phyloP scores from a whole-genome alignment of 768 basidiomycete genomes.

The Boletus edulis region DNA sequence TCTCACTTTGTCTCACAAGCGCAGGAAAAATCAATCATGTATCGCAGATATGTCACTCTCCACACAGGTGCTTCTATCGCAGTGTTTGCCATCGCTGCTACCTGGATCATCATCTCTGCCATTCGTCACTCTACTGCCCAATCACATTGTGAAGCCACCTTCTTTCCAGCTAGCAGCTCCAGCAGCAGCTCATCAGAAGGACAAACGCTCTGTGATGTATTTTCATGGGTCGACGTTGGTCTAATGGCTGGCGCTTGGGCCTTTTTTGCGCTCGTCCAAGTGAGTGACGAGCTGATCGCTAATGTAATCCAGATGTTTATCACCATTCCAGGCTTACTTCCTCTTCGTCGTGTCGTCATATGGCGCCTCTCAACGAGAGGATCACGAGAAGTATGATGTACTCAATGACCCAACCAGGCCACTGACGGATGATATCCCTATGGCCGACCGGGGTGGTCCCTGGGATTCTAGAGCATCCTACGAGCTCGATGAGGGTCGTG shows the following conservation, averaged over 20 bases:
- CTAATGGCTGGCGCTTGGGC: slow-evolving; percentile 90
- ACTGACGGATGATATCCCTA: slow-evolving; percentile 57
- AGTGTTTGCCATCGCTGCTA: slow-evolving; percentile 75
- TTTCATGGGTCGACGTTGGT: slow-evolving; percentile 90
- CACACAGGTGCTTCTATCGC: slow-evolving; percentile 53
- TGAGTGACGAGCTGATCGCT: slow-evolving; percentile 32
- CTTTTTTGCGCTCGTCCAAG: slow-evolving; percentile 74
- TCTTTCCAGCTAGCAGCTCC: slow-evolving; percentile 43
- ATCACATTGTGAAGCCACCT: slow-evolving; percentile 56
- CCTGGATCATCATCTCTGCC: slow-evolving; percentile 81
- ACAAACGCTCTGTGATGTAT: slow-evolving; percentile 79
- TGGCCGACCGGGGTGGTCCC: slow-evolving; percentile 63
- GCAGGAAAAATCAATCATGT: slow-evolving; percentile 67
- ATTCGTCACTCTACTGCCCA: slow-evolving; percentile 72
- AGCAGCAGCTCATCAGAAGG: slow-evolving; percentile 47
- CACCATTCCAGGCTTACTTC: slow-evolving; percentile 45
- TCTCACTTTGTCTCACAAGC: slow-evolving; percentile 3
- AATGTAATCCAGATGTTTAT: slow-evolving; percentile 1
- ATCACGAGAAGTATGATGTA: slow-evolving; percentile 77
- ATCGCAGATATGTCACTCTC: slow-evolving; percentile 65
- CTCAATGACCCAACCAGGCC: slow-evolving; percentile 59
- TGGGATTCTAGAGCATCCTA: slow-evolving; percentile 64
- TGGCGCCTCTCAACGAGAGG: slow-evolving; percentile 67
- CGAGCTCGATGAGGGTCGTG: slow-evolving; percentile 34
- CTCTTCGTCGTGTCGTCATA: slow-evolving; percentile 58